Evolutionary conservation across 2,329 filamentous ascomycete genomes (phyloP), one percentile per base, ranked within the genome.

Genomic region (Trichoderma sp.): DNA sequence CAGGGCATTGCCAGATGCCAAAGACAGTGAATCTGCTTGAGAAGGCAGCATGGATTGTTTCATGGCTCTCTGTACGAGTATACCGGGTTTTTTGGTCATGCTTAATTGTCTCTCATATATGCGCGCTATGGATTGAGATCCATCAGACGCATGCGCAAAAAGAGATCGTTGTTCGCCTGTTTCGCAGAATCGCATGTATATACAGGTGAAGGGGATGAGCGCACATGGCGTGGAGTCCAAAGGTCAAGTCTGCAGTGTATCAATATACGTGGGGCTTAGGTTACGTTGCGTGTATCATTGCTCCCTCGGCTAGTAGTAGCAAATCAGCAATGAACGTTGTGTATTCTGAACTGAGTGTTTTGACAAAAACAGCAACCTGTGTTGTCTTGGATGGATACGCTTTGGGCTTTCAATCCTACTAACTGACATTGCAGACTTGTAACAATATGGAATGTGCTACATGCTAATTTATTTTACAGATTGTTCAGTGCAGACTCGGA

Each of bases 1-100:
- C 82, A 83, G 53, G 81, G 79, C 24, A 38, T 83, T 21, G 77
- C 79, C 2, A 78, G 82, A 74, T 82, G 80, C 59, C 82, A 83
- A 63, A 76, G 75, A 29, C 76, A 77, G 21, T 82, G 45, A 74
- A 8, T 41, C 16, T 8, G 21, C 31, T 11, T 9, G 9, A 14
- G 3, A n/a, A 56, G 21, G 6, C 18, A 9, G n/a, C n/a, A 16
- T 53, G 29, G 8, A 4, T 4, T 24, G 12, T 6, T 21, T 27
- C 4, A 29, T 8, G 9, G 45, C 62, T 73, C 21, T 45, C 14
- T 68, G 41, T 6, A 7, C 50, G 14, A 24, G 50, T 56, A 56
- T 24, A 24, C 5, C n/a, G 33, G 56, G 27, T n/a, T 11, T 33
- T 33, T 33, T 35, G 33, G 60, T n/a, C 18, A 24, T 63, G 60